These are phyloP conservation scores for Isabelozyma rhagii DNA, from an alignment of 805 yeast species.

Conservation along the genomic window DNA sequence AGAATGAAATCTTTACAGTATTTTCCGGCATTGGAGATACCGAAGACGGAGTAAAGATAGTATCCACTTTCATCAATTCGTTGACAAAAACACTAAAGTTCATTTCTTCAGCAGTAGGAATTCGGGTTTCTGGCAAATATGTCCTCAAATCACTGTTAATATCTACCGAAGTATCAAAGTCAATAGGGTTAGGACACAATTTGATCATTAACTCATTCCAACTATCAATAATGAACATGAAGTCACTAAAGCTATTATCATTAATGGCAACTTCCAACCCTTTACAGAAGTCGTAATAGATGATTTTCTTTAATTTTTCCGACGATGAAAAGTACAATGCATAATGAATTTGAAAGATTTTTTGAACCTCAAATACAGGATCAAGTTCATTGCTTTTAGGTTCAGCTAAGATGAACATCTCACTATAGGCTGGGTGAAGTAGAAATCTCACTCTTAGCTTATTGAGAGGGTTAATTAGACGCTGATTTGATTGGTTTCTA, in stretches of 20 bases:
- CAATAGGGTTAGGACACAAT: constrained; percentile 28
- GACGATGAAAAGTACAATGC: constrained; percentile 41
- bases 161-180: constrained; percentile 4
- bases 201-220: constrained; percentile 40
- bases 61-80: neutral
- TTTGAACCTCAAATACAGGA: constrained; percentile 62
- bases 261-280: constrained; percentile 27
- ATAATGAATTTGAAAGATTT: constrained; percentile 38
- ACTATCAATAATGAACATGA: constrained; percentile 35
- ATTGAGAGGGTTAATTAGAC: constrained; percentile 24
- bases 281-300: constrained; percentile 31
- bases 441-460: constrained; percentile 30
- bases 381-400: constrained; percentile 58
- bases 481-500: constrained; percentile 7
- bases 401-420: constrained; percentile 45
- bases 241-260: constrained; percentile 29
- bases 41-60: neutral
- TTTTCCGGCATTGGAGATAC: neutral
- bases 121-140: neutral
- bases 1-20: neutral
- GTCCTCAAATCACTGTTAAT: neutral
- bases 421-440: constrained; percentile 45
- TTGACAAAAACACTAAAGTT: neutral
- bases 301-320: constrained; percentile 22
- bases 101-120: neutral